Evolutionary conservation across 129 eudicot species (phyloP).

Genomic region (Saussurea involucrata): DNA sequence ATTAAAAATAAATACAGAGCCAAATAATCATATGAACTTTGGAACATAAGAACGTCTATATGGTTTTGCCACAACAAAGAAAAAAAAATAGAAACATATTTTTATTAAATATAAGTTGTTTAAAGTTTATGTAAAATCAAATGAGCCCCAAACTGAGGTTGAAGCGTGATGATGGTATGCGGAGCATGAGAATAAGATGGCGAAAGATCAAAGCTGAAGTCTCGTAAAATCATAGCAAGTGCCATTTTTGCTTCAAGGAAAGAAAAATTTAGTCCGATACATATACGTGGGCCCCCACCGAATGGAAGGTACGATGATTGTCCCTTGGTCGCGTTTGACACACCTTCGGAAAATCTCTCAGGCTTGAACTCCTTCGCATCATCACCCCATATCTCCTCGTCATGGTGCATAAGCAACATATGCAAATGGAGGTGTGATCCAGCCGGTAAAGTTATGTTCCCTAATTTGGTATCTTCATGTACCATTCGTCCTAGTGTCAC

Average conservation of each 20-base stretch:
- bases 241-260: conserved; percentile 34
- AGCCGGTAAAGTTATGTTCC: neutral
- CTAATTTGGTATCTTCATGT: neutral
- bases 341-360: conserved; percentile 14
- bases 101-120: neutral
- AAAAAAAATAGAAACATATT: neutral
- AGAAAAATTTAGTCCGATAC: conserved; percentile 43
- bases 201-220: conserved; percentile 18
- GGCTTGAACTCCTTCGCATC: conserved; percentile 20
- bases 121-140: neutral
- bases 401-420: neutral
- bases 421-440: neutral
- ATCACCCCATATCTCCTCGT: conserved; percentile 8
- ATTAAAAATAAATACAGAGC: neutral
- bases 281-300: conserved; percentile 21
- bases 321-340: conserved; percentile 9
- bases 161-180: neutral
- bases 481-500: neutral
- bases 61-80: neutral
- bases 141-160: neutral
- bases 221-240: conserved; percentile 24
- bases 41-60: neutral
- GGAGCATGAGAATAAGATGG: conserved; percentile 1
- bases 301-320: conserved; percentile 13
- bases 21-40: too few species aligned